Percentiles rank a stretch among this genome's conserved stretches.
Conservation (phyloP, 2,329 filamentous ascomycete genomes). For the Penicillium thymicola region DNA sequence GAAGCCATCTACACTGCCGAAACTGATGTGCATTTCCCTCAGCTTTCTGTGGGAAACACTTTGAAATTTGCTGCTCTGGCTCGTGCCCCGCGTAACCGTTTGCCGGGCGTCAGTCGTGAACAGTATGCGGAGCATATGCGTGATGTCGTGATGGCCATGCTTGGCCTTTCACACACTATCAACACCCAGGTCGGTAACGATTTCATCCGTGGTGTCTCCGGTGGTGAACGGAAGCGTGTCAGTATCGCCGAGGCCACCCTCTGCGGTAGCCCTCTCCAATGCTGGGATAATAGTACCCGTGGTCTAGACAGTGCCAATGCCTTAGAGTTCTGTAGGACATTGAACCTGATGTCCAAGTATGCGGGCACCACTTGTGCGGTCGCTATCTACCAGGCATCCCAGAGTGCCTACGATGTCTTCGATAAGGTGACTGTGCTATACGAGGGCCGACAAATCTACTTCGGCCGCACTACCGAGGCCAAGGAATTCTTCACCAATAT, state of each 20-base stretch:
- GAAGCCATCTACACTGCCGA: conserved; percentile 87
- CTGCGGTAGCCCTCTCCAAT: conserved; percentile 47
- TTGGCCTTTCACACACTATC: conserved; percentile 51
- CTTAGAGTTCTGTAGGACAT: conserved; percentile 54
- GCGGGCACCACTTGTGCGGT: conserved; percentile 51
- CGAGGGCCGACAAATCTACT: conserved; percentile 75
- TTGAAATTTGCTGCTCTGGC: conserved; percentile 73
- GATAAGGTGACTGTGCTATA: conserved; percentile 72
- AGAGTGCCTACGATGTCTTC: conserved; percentile 57
- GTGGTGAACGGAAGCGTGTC: conserved; percentile 61
- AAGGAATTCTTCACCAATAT: conserved; percentile 65
- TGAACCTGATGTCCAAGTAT: conserved; percentile 51
- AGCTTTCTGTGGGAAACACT: conserved; percentile 74
- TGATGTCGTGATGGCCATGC: conserved; percentile 46
- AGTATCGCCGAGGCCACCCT: conserved; percentile 56
- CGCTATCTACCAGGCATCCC: conserved; percentile 55
- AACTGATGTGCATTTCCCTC: conserved; percentile 78
- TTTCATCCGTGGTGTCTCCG: conserved; percentile 60
- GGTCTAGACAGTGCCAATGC: conserved; percentile 56
- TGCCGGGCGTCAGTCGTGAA: conserved; percentile 42
- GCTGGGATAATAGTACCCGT: conserved; percentile 51
- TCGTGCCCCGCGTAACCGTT: conserved; percentile 46
- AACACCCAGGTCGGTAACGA: conserved; percentile 51
- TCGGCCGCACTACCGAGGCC: conserved; percentile 60
- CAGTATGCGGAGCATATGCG: conserved; percentile 45